Base-by-base conservation (phyloP, 2,329 filamentous ascomycete genomes). In the Phialophora chinensis region DNA sequence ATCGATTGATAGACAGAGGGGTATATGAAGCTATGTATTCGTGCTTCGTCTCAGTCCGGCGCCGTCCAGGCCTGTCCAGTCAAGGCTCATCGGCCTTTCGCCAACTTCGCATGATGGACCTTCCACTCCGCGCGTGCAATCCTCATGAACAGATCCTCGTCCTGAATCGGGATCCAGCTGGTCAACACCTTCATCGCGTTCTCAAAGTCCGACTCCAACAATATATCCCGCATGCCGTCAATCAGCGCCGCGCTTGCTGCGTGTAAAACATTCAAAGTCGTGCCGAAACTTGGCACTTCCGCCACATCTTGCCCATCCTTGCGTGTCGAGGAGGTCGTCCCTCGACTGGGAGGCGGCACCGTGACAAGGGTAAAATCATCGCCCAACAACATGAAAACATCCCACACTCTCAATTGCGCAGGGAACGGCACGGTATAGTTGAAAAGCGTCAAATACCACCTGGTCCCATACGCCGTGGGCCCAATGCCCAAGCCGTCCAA, bases 101-200 rank as follows among this genome's bases (percentile, higher is more conserved):
- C 38, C 27, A 33, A 10, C 47, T 53, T 61, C n/a, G 29, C 31
- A 14, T 29, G 75, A 72, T 86, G 82, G 74, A 87, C 80, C 81
- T 91, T 96, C 87, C 91, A 97, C 80, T 98, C 94, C 14, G 91
- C 88, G 75, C 90, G 90, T 29, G 92, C 89, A 66, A 97, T 92
- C 73, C 89, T 90, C 92, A 99, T 96, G 74, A 99, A 84, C 65
- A 96, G 80, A 76, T 98, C 93, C 75, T 97, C 92, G 74, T 99
- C 94, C 79, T 92, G 92, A 77, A 99, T 90, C 23, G 94, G 93
- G 53, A 98, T 90, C 88, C 92, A 97, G 64, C 91, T 93, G 33
- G 95, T 98, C 69, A 99, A 83, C 7, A 93, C 91, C 81, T 97
- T 98, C 95, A 99, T 99, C 55, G 91, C 91, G 74, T 96, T 96